phyloP scores from a whole-genome alignment of 768 basidiomycete species.

The Aureoboletus auriporus region DNA sequence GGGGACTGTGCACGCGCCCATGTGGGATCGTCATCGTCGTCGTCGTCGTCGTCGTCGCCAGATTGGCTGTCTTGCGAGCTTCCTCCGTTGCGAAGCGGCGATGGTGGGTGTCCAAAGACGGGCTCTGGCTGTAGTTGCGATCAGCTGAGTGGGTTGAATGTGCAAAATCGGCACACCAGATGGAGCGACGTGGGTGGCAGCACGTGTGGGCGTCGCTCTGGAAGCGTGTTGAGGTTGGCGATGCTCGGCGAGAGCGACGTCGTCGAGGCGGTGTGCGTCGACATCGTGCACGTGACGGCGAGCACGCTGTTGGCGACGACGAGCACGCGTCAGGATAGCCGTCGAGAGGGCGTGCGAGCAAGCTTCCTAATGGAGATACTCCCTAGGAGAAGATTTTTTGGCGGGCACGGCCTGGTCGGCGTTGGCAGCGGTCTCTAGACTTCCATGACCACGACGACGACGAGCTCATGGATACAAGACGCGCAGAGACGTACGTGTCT shows the following conservation, averaged over 20 bases:
- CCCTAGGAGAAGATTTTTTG: slow-evolving; percentile 24
- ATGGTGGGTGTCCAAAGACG: slow-evolving; percentile 40
- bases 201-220: slow-evolving; percentile 1
- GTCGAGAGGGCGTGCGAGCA: slow-evolving; percentile 19
- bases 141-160: slow-evolving; percentile 7
- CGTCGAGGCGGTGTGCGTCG: slow-evolving; percentile 27
- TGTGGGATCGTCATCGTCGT: slow-evolving; percentile 21
- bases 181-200: slow-evolving; percentile 40
- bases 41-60: slow-evolving; percentile 38
- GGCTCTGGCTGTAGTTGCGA: slow-evolving; percentile 38
- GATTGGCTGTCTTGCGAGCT: slow-evolving; percentile 51
- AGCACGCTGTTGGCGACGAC: slow-evolving; percentile 26
- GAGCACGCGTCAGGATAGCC: slow-evolving; percentile 19
- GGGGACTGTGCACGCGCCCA: slow-evolving; percentile 44
- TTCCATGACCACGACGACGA: slow-evolving; percentile 34
- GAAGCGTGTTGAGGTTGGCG: slow-evolving; percentile 29
- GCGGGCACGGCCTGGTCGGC: slow-evolving; percentile 8
- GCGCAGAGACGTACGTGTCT: slow-evolving; percentile 32
- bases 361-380: slow-evolving; percentile 14
- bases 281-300: slow-evolving; percentile 20
- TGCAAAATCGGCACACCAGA: slow-evolving; percentile 27
- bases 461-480: slow-evolving; percentile 28
- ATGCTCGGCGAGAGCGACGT: slow-evolving; percentile 32
- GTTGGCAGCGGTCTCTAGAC: slow-evolving; percentile 12
- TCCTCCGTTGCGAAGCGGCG: slow-evolving; percentile 62